Evolutionary conservation across 345 rosid species (phyloP).

Genomic region (Dipteronia sinensis): DNA sequence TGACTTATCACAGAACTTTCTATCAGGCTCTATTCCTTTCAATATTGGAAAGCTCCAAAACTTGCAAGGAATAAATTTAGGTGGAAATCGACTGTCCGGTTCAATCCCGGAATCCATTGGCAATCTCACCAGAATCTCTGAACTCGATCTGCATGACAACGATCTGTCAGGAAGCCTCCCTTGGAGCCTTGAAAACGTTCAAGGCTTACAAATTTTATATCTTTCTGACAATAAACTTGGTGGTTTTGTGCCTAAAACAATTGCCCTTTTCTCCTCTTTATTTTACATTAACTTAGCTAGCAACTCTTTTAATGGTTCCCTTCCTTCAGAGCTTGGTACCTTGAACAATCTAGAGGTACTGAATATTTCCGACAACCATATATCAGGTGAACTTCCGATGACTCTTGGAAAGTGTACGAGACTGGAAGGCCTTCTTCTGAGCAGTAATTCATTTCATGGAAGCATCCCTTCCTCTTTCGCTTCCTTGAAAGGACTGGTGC

Average conservation of each 20-base stretch:
- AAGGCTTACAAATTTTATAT: neutral
- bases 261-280: conserved; percentile 24
- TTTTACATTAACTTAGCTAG: conserved; percentile 22
- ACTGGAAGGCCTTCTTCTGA: too few species aligned
- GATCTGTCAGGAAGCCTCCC: conserved; percentile 27
- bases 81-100: neutral
- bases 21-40: neutral
- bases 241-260: conserved; percentile 25
- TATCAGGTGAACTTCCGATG: too few species aligned
- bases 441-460: too few species aligned
- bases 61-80: accelerated
- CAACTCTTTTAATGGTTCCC: conserved; percentile 5
- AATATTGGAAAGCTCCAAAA: conserved; percentile 12
- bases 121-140: neutral
- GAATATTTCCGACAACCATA: too few species aligned
- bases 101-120: conserved; percentile 19
- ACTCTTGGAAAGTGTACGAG: too few species aligned
- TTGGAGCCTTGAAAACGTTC: conserved; percentile 11
- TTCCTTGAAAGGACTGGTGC: too few species aligned
- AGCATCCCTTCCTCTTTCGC: too few species aligned
- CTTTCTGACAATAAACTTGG: conserved; percentile 25
- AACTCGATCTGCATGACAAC: neutral
- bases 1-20: neutral
- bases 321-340: conserved; percentile 8
- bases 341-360: conserved; percentile 8